Evolutionary conservation across 2,329 filamentous ascomycete genomes (phyloP), one percentile per base, ranked within the genome.

Genomic region (Xylariaceae sp.): DNA sequence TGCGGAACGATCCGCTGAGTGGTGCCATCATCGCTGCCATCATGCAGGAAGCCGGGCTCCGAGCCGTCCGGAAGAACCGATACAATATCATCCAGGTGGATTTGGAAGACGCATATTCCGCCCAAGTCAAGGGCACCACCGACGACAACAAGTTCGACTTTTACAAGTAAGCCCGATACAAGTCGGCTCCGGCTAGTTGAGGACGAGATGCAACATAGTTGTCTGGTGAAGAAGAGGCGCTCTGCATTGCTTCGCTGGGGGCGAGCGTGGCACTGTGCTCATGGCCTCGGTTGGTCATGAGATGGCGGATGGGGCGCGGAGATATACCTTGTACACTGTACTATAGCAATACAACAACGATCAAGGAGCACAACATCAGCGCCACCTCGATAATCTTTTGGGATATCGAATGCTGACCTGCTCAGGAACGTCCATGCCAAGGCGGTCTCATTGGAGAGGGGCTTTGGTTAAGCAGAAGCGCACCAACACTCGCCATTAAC

Each of bases 11-110:
- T 58, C 92, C 92, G 2, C 68, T 98, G 31, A 93, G 85, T 31
- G 92, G 92, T 51, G 92, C 92, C 37, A 82, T 98, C 50, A 98
- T 98, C 58, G 89, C 92, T 30, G 92, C 92, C 32, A 94, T 98
- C 58, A 98, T 98, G 92, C 92, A 98, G 63, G 92, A 98, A 66
- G 92, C 92, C 19, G 92, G 92, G 47, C 71, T 98, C 49, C 77
- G 89, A 47, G 90, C 90, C 17, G 90, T 96, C 45, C 76, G 90
- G 53, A 96, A 95, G 79, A 96, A 98, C 65, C 73, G 92, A 53
- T 98, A 98, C 67, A 96, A 98, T 64, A 98, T 98, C 59, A 96
- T 98, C 54, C 92, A 98, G 69, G 79, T 75, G 43, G 92, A 98
- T 64, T 68, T 98, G 44, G 92, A 98, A 63, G 92, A 96, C 61